Base-by-base conservation (phyloP, 495 filamentous ascomycete species). In the Xylaria castorea region DNA sequence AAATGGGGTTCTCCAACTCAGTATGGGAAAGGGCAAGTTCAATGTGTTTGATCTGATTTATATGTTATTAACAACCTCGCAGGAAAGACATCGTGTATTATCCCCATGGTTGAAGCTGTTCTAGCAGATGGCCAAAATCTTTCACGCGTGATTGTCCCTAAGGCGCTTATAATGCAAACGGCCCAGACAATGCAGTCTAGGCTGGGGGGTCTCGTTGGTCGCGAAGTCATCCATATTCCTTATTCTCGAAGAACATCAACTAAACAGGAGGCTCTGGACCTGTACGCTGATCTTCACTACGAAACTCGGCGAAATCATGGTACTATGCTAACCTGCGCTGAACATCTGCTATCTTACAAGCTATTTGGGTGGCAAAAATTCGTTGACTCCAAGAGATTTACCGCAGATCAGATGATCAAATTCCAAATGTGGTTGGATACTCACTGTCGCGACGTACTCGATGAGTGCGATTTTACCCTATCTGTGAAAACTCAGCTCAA, bases 1-100 rank as follows among this genome's bases (percentile, higher is more conserved):
- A 7, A 90, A 90, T 66, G 85, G 86, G 6, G 87, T 90, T 1
- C 61, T 90, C 42, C 89, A 91, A 75, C 82, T 90, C 78, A 86
- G 83, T 65, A 84, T 84, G 86, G 86, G 86, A 0, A 79, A 85
- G 75, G 86, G 85, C 48, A 82, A 81, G 79, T 71, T 50, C 46
- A 22, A 16, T n/a, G 5, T 3, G 14, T 1, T 40, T 36, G 22
- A n/a, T n/a, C n/a, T 11, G 2, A 63, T 18, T 27, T 25, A 16
- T 40, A 42, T 16, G 42, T 46, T 3, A 60, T 42, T 77, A 46
- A 78, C 22, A 8, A 22, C 18, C 3, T 16, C 5, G 8, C 53
- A 83, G 82, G 82, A 12, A 86, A 88, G 70, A 88, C 88, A 1
- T 88, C 86, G 0, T 84, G 82, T 62, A 88, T 88, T 60, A 81